phyloP scores from a whole-genome alignment of 805 yeast genomes.

The Jamesozyma piceae region DNA sequence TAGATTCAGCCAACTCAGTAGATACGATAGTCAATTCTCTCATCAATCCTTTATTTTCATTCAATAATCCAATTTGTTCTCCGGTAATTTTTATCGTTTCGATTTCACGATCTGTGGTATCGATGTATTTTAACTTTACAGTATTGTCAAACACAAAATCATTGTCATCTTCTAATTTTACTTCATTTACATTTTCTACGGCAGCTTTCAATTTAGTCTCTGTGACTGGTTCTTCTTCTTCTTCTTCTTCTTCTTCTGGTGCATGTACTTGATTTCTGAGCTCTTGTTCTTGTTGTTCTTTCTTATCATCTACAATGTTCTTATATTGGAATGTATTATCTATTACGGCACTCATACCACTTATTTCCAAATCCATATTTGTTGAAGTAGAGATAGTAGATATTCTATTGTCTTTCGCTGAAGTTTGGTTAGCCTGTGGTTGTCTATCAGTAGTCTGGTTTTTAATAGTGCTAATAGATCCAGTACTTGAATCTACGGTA shows the following conservation, averaged over 20 bases:
- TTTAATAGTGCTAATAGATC: too few relatives aligned
- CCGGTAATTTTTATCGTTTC: conserved; percentile 36
- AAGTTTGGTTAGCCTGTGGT: background rate
- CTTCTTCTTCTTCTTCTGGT: background rate
- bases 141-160: conserved; percentile 20
- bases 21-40: conserved; percentile 61
- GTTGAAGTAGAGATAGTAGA: conserved; percentile 2
- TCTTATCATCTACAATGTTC: background rate
- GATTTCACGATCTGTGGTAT: conserved; percentile 3
- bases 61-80: conserved; percentile 54
- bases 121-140: conserved; percentile 6
- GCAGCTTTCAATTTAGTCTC: background rate
- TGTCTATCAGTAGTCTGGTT: background rate
- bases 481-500: background rate
- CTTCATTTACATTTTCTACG: background rate
- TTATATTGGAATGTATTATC: conserved; percentile 6
- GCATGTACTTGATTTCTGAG: background rate
- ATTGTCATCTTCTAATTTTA: conserved; percentile 7
- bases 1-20: conserved; percentile 62
- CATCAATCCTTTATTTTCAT: conserved; percentile 48
- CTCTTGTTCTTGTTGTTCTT: background rate
- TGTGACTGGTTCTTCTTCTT: background rate
- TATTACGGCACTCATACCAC: background rate
- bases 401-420: background rate
- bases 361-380: background rate